Base-by-base conservation (phyloP, 2,329 filamentous ascomycete genomes). In the Aschersonia sp. region DNA sequence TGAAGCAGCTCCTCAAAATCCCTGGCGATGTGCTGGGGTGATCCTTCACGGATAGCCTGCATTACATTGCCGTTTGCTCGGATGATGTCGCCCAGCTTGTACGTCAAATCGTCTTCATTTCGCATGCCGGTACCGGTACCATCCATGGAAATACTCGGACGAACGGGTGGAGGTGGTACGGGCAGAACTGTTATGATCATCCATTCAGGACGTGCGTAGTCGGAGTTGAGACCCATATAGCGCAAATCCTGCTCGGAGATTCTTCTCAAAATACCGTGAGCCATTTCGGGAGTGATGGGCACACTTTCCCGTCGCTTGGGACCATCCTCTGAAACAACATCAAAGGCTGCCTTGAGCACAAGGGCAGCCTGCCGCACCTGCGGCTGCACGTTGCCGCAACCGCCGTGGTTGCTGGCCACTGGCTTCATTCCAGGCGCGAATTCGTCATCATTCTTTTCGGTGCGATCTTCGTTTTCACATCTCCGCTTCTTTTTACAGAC, bases 11-110 rank as follows among this genome's bases (percentile, higher is more conserved):
- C 81, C 65, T 95, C 88, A 50, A 96, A 97, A 59, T 98, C 92
- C 50, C 82, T 78, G 12, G 89, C 80, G 55, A 97, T 88, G 66
- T 98, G 92, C 53, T 86, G 82, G 1, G 92, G 89, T 3, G 89
- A 89, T 49, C 92, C 92, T 64, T 96, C 89, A 50, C 86, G 80
- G 58, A 94, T 87, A 51, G 89, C 92, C 56, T 92, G 84, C 56
- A 86, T 82, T 49, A 98, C 89, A 58, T 95, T 96, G 56, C 85
- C 84, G 69, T 98, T 99, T 57, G 92, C 91, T 55, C 92, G 89
- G 57, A 99, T 92, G 59, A 99, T 96, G 67, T 99, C 92, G 59
- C 89, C 89, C 32, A 99, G 74, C 70, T 99, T 99, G 77, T 96
- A 98, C 0, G 92, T 99, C 76, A 99, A 77, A 74, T 99, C 94